Percentiles rank a stretch among this genome's conserved stretches.
phyloP scores from a whole-genome alignment of 352 stramenopile species.

The Pythium monospermum region DNA sequence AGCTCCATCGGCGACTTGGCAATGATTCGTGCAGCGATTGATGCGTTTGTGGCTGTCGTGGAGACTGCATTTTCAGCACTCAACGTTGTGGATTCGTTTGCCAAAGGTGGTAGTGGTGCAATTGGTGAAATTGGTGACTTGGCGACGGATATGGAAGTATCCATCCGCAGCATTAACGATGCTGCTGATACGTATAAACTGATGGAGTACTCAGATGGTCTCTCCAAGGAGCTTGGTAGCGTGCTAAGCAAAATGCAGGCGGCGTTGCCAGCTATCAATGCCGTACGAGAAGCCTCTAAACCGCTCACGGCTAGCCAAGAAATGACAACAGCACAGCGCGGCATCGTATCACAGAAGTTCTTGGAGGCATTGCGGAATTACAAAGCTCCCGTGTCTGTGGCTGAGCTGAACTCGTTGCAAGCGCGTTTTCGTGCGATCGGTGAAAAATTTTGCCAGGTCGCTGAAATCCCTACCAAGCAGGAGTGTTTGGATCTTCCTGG shows the following conservation, averaged over 20 bases:
- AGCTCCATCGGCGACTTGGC: neutral
- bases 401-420: constrained; percentile 14
- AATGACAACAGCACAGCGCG: constrained; percentile 1
- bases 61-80: constrained; percentile 2
- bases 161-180: neutral
- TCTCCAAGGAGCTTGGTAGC: neutral
- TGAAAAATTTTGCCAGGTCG: constrained; percentile 5
- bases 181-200: constrained; percentile 1
- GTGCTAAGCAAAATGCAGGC: neutral
- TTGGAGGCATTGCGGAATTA: constrained; percentile 7
- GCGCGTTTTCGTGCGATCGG: constrained; percentile 2
- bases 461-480: constrained; percentile 1
- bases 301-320: neutral
- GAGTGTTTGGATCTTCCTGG: constrained; percentile 8
- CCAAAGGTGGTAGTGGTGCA: neutral
- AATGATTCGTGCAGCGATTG: constrained; percentile 2
- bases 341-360: neutral
- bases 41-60: constrained; percentile 2
- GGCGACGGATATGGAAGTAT: neutral
- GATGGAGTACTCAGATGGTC: neutral
- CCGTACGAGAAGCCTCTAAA: constrained; percentile 1
- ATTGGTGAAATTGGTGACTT: neutral
- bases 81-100: neutral
- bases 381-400: constrained; percentile 6
- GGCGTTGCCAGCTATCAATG: neutral